phyloP scores from a whole-genome alignment of 192 early-diverging fungal genomes.

The Gaertneriomyces sp. region DNA sequence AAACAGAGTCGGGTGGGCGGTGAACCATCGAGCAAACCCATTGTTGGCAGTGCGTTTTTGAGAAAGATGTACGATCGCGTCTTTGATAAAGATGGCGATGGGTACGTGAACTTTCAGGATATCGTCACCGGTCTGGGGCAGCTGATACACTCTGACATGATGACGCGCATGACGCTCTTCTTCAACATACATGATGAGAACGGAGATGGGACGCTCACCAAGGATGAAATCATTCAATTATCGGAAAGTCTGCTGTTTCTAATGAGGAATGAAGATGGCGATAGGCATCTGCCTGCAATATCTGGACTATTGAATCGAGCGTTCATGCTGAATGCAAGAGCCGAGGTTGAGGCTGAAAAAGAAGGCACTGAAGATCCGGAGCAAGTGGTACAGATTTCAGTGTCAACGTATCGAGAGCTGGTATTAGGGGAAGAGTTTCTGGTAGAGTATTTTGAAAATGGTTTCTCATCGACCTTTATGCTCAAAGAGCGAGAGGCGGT shows the following conservation, averaged over 20 bases:
- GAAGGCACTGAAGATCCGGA: conserved; percentile 13
- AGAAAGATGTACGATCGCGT: conserved; percentile 42
- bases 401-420: conserved; percentile 70
- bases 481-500: conserved; percentile 51
- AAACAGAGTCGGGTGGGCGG: conserved; percentile 33
- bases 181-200: conserved; percentile 78
- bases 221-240: conserved; percentile 78
- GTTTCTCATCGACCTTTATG: conserved; percentile 59
- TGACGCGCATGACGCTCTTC: conserved; percentile 74
- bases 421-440: conserved; percentile 82
- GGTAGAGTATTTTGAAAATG: conserved; percentile 77
- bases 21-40: conserved; percentile 24
- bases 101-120: conserved; percentile 70
- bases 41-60: conserved; percentile 36
- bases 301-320: conserved; percentile 62
- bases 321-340: conserved; percentile 48
- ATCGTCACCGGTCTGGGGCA: conserved; percentile 73
- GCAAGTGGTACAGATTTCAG: conserved; percentile 35
- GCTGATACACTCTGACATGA: conserved; percentile 72
- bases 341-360: conserved; percentile 14
- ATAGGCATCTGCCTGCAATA: conserved; percentile 56
- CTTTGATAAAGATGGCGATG: conserved; percentile 52
- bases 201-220: conserved; percentile 57
- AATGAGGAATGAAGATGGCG: conserved; percentile 52
- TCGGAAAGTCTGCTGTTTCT: conserved; percentile 85